Conservation (phyloP, 1,284 basidiomycete genomes). For the Marasmius sp. region DNA sequence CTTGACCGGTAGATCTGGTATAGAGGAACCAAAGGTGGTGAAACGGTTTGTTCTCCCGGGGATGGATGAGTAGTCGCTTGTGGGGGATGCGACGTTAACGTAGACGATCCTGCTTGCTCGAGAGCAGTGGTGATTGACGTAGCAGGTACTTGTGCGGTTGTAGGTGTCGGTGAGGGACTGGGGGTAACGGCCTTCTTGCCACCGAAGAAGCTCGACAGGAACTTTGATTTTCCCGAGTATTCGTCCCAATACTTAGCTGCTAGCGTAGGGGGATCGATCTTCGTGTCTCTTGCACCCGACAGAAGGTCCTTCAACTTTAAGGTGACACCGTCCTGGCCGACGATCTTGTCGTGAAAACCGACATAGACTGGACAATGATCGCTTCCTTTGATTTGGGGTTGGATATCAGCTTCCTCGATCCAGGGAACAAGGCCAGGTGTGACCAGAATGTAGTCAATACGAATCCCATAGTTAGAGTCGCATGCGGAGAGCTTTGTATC, state of each 20-base stretch:
- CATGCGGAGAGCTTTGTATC: conserved; percentile 93
- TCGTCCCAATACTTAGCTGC: conserved; percentile 84
- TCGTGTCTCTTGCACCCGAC: neutral
- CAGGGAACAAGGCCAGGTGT: conserved; percentile 87
- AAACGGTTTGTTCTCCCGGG: no score
- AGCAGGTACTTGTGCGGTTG: no score
- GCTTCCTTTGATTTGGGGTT: conserved; percentile 92
- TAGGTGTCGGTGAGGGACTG: no score
- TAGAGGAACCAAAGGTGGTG: no score
- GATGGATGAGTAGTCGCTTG: no score
- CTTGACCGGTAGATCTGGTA: no score
- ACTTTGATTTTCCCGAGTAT: conserved; percentile 79
- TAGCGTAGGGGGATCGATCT: conserved; percentile 38
- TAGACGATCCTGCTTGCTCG: no score
- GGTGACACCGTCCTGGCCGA: conserved; percentile 49
- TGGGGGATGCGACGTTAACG: no score
- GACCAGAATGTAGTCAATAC: conserved; percentile 92
- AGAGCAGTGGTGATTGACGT: no score
- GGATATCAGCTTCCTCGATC: no score
- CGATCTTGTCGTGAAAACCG: conserved; percentile 84
- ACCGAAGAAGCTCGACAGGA: conserved; percentile 78
- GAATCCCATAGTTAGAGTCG: conserved; percentile 90
- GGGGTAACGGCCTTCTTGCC: conserved; percentile 26
- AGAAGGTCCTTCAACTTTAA: conserved; percentile 54
- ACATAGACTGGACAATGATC: conserved; percentile 97